Percentiles rank a stretch among this genome's conserved stretches.
Conservation (phyloP, 2,329 filamentous ascomycete genomes). For the Nemania sp. region DNA sequence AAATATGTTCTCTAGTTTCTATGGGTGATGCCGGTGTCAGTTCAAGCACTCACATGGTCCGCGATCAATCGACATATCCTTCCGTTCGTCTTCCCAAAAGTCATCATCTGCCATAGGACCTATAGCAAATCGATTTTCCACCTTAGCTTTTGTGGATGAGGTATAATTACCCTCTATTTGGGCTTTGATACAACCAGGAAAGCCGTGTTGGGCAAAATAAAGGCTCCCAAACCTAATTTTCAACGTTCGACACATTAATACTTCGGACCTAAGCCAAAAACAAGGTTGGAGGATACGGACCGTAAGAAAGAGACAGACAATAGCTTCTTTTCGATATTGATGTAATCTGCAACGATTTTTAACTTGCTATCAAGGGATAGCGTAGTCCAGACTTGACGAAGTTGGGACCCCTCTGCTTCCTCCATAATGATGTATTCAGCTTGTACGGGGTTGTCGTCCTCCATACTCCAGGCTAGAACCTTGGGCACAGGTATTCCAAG, state of each 20-base stretch:
- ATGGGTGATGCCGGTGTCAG: background rate
- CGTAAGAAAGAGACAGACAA: slow-evolving; percentile 2
- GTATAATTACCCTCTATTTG: background rate
- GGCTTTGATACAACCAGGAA: slow-evolving; percentile 5
- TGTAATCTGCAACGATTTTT: slow-evolving; percentile 2
- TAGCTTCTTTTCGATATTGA: slow-evolving; percentile 3
- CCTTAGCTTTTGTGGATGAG: background rate
- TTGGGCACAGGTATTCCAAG: slow-evolving; percentile 9
- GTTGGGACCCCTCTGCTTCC: slow-evolving; percentile 5
- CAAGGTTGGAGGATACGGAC: slow-evolving; percentile 1
- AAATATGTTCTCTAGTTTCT: background rate
- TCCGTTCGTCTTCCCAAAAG: slow-evolving; percentile 7
- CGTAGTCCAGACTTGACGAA: slow-evolving; percentile 5
- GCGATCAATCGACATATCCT: slow-evolving; percentile 5
- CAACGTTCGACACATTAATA: background rate
- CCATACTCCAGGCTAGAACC: slow-evolving; percentile 7
- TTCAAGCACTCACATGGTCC: slow-evolving; percentile 6
- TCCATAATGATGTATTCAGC: slow-evolving; percentile 13
- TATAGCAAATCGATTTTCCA: slow-evolving; percentile 10
- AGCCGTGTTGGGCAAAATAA: slow-evolving; percentile 6
- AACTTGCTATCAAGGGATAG: background rate
- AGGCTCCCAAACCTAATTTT: slow-evolving; percentile 2
- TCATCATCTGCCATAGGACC: background rate
- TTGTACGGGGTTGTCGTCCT: slow-evolving; percentile 10
- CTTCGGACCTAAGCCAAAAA: background rate